These are phyloP conservation scores for Yamadazyma blattariae DNA, from an alignment of 1,139 yeast genomes.

Conservation along the genomic window DNA sequence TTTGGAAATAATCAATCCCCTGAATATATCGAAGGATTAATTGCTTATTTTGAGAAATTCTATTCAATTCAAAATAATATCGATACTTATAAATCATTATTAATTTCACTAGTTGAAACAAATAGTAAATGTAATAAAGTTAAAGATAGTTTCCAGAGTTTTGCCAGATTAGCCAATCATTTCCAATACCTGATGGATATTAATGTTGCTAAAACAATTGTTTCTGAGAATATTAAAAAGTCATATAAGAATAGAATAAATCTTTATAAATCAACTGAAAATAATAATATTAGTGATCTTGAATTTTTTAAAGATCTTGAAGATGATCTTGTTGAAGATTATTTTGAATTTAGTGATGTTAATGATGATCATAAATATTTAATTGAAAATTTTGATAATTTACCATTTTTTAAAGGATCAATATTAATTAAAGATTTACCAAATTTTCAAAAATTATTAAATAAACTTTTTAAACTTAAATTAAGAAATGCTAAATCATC, in stretches of 20 bases:
- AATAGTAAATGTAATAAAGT: conserved; percentile 23
- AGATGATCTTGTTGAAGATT: no score
- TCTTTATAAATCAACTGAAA: no score
- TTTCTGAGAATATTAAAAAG: no score
- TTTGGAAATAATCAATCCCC: conserved; percentile 27
- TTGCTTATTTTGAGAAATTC: conserved; percentile 36
- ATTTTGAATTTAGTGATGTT: no score
- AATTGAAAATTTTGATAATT: no score
- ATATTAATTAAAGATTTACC: conserved; percentile 31
- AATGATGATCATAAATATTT: no score
- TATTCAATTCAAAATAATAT: conserved; percentile 35
- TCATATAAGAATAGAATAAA: no score
- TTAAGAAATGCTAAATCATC: neutral
- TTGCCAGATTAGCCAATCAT: neutral
- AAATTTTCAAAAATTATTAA: conserved; percentile 21
- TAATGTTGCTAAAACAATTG: no score
- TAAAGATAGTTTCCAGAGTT: conserved; percentile 19
- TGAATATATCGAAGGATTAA: conserved; percentile 27
- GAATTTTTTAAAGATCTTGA: no score
- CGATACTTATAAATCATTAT: conserved; percentile 24
- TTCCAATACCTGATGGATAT: neutral
- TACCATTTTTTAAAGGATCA: conserved; percentile 2
- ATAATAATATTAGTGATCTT: no score
- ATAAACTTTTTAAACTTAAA: conserved; percentile 13
- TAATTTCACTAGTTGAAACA: conserved; percentile 30